Conservation (phyloP, 2,329 filamentous ascomycete species). For the Claviceps fusiformis region DNA sequence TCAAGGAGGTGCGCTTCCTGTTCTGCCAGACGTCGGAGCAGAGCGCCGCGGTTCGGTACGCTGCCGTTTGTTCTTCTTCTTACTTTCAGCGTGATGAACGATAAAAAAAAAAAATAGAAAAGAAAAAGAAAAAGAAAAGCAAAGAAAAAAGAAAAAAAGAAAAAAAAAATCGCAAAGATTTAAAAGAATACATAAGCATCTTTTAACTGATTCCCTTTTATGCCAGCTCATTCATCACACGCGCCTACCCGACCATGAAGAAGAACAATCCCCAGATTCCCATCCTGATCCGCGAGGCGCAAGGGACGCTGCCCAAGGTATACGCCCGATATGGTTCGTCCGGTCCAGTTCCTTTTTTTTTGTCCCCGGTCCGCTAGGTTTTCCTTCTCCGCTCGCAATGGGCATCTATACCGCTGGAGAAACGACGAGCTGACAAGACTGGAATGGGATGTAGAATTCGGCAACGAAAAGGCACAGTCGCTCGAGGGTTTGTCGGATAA, state of each 20-base stretch:
- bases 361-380: background rate
- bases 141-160: background rate
- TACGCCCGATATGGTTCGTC: constrained; percentile 78
- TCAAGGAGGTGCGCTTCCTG: constrained; percentile 94
- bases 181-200: background rate
- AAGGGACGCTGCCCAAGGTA: constrained; percentile 69
- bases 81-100: no score
- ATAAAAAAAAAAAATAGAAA: no score
- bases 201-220: no score
- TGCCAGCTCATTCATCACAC: constrained; percentile 69
- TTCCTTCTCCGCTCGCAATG: background rate
- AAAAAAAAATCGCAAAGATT: background rate
- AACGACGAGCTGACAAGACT: background rate
- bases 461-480: constrained; percentile 42
- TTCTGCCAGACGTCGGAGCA: constrained; percentile 92
- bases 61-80: constrained; percentile 5
- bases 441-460: constrained; percentile 29
- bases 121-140: background rate
- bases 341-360: background rate
- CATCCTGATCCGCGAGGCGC: constrained; percentile 88
- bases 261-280: constrained; percentile 92
- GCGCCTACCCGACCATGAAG: constrained; percentile 97
- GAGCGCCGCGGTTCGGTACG: constrained; percentile 77
- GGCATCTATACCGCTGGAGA: background rate
- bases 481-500: constrained; percentile 47